Evolutionary conservation across 2,329 filamentous ascomycete species (phyloP).

Genomic region (Seiridium cupressi): DNA sequence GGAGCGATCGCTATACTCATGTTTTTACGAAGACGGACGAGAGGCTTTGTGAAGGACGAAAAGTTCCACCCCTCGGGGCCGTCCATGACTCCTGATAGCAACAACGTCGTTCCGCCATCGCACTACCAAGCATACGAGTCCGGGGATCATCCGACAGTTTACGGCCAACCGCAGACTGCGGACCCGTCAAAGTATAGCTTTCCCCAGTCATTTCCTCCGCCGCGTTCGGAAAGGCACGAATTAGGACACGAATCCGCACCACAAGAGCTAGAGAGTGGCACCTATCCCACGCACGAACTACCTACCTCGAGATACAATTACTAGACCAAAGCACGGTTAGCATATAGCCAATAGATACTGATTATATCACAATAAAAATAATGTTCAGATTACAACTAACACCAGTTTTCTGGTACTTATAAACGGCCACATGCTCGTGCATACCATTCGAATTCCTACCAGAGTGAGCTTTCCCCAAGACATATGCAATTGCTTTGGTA

Average conservation of each 20-base stretch:
- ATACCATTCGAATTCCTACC: too few species aligned
- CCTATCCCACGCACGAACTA: neutral
- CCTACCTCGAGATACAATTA: neutral
- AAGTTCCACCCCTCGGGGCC: neutral
- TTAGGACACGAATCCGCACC: neutral
- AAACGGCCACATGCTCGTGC: too few species aligned
- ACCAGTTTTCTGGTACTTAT: too few species aligned
- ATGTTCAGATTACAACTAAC: too few species aligned
- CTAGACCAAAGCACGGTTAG: too few species aligned
- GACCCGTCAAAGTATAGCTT: neutral
- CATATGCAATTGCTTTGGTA: too few species aligned
- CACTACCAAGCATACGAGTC: neutral
- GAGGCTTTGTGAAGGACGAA: neutral
- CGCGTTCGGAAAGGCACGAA: neutral
- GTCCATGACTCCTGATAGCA: neutral
- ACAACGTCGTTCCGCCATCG: neutral
- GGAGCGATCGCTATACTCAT: neutral
- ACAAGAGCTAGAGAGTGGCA: neutral
- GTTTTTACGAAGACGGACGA: neutral
- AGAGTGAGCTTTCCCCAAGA: too few species aligned
- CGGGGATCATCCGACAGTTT: neutral
- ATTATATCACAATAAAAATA: too few species aligned
- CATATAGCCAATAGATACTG: too few species aligned
- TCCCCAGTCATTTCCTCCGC: neutral
- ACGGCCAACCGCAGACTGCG: neutral